Base-by-base conservation (phyloP, 192 early-diverging fungal species). In the Podila epicladia region DNA sequence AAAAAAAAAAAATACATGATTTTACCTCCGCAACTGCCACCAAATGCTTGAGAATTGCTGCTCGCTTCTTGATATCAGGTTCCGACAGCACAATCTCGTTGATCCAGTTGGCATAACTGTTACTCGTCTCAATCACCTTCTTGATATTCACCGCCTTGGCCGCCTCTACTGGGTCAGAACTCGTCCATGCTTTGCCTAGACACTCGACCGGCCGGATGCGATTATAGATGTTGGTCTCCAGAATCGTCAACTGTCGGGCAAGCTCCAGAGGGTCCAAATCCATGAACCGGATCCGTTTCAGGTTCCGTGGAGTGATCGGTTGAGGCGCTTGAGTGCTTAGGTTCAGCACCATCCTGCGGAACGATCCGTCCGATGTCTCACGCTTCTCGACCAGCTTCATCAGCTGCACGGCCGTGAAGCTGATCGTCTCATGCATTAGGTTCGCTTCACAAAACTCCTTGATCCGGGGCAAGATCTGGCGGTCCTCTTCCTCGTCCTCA, bases 191-290 rank as follows among this genome's bases (percentile, higher is more conserved):
- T 17, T 55, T 55, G 53, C 53, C 53, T 4, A 55, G 53, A 61
- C 59, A 61, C 83, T 98, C 97, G 6, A 90, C 87, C 13, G 94
- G 92, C 50, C 89, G 87, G 71, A 98, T 92, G 61, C 88, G 85
- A 74, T 87, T 91, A 74, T 93, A 98, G 31, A 92, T 72, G 49
- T 89, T 90, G 24, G 86, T 89, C 69, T 97, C 96, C 84, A 96
- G 89, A 64, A 98, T 86, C 9, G 97, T 98, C 68, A 98, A 87
- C 83, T 98, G 97, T 28, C 97, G 90, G 2, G 95, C 96, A 33
- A 98, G 85, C 82, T 98, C 97, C 59, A 93, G 82, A 17, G 97
- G 90, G 74, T 97, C 94, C 48, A 98, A 78, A 69, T 98, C 97
- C 78, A 95, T 71, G 37, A 98, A 84, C 66, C 85, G 86, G 80